Percentiles rank a stretch among this genome's conserved stretches.
Conservation (phyloP, 805 yeast genomes). For the Metschnikowia henanensis region DNA sequence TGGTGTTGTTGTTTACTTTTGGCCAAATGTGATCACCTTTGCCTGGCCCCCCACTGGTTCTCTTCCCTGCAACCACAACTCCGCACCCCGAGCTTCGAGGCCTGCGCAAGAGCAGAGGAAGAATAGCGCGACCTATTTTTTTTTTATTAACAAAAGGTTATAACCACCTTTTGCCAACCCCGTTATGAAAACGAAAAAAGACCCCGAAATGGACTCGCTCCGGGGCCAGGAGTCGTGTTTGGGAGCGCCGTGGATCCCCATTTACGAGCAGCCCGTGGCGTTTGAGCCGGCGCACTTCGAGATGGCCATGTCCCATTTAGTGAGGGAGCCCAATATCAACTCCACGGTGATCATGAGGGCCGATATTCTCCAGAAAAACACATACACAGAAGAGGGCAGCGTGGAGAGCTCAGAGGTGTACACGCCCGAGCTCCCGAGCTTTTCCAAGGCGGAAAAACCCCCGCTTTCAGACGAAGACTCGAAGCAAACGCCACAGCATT, state of each 20-base stretch:
- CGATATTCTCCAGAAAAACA: slow-evolving; percentile 63
- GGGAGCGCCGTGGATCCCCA: slow-evolving; percentile 64
- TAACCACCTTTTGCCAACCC: not conserved
- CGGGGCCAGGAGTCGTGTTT: slow-evolving; percentile 37
- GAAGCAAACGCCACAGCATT: slow-evolving; percentile 13
- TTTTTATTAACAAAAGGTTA: no score
- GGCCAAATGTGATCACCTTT: no score
- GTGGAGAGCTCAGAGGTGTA: slow-evolving; percentile 6
- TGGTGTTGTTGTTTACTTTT: no score
- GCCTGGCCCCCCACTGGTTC: not conserved
- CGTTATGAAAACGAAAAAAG: slow-evolving; percentile 10
- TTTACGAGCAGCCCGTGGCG: slow-evolving; percentile 49
- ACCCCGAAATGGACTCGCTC: slow-evolving; percentile 15
- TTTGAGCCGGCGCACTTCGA: slow-evolving; percentile 61
- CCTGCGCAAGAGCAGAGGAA: not conserved
- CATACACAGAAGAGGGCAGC: slow-evolving; percentile 37
- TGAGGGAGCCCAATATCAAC: slow-evolving; percentile 84
- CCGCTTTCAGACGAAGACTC: not conserved
- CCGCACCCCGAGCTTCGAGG: not conserved
- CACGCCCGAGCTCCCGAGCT: slow-evolving; percentile 35
- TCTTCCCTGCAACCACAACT: not conserved
- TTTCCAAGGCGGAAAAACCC: slow-evolving; percentile 10
- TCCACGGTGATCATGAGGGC: slow-evolving; percentile 90
- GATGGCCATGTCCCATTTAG: slow-evolving; percentile 75
- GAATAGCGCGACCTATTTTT: slow-evolving; percentile 11